Evolutionary conservation across 495 filamentous ascomycete genomes (phyloP), one percentile per base, ranked within the genome.

Genomic region (Aspergillus coremiiformis): DNA sequence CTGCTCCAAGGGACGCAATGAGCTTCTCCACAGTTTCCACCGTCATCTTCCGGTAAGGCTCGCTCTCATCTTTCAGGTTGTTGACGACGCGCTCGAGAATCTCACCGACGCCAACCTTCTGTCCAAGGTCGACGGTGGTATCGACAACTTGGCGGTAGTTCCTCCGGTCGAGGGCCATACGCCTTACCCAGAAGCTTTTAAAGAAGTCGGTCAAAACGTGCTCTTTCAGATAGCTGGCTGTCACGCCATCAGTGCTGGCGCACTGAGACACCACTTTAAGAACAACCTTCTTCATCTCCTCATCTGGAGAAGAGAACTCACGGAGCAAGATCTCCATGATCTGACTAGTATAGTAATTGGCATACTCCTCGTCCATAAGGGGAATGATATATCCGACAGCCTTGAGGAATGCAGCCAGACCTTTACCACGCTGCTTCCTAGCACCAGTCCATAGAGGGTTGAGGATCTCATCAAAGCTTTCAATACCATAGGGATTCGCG

Each of bases 281-380:
- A 10, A 97, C 93, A 2, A 97, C 91, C 72, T 97, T 97, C 75
- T 99, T 99, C 94, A 99, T 99, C 68, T 99, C 94, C 65, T 99
- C 94, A 57, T 99, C 94, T 0, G 92, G 93, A 2, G 90, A 95
- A 10, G 89, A 84, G 59, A 97, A 96, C 65, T 99, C 94, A 55
- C 94, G 84, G 23, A 97, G 79, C 21, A 99, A 77, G 64, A 97
- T 96, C 65, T 96, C 92, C 94, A 97, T 97, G 62, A 99, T 96
- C 66, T 97, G 91, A 53, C 83, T 87, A 32, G 92, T 97, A 57
- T 97, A 99, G 76, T 99, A 99, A 61, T 96, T 96, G 67, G 92
- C 89, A 68, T 96, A 97, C 64, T 99, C 94, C 66, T 96, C 93
- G 72, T 99, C 94, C 94, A 99, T 97, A 32, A 99, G 78, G 1